A percentile compares a stretch with the other conserved stretches of the same genome.
Conservation (phyloP, 2,329 filamentous ascomycete genomes). For the Talaromyces amestolkiae region DNA sequence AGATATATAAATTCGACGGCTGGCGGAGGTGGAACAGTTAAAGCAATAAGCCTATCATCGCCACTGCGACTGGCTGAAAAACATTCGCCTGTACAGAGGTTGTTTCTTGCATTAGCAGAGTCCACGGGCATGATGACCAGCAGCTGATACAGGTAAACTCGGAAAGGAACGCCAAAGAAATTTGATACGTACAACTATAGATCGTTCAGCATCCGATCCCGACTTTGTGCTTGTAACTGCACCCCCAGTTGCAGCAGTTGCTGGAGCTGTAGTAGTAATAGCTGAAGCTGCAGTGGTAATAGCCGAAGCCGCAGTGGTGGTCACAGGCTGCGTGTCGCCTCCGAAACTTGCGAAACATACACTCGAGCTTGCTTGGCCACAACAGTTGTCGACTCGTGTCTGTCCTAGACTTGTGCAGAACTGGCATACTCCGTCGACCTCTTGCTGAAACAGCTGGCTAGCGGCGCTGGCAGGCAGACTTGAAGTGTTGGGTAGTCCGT, state of each 20-base stretch:
- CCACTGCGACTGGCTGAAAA: not conserved
- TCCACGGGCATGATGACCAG: too few species aligned
- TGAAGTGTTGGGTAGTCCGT: not conserved
- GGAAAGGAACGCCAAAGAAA: not conserved
- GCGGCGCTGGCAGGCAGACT: not conserved
- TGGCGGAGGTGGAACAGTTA: not conserved
- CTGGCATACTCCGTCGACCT: conserved; percentile 8
- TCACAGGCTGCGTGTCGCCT: not conserved
- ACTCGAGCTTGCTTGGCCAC: conserved; percentile 12
- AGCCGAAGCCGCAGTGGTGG: not conserved
- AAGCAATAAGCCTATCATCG: conserved; percentile 1
- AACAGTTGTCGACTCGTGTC: conserved; percentile 10
- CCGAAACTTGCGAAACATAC: conserved; percentile 12
- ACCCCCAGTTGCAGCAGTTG: not conserved
- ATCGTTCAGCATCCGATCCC: not conserved
- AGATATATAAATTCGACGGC: not conserved
- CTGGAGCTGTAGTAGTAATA: not conserved
- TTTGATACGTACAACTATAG: not conserved
- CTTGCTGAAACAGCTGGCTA: conserved; percentile 9
- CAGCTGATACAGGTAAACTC: not conserved
- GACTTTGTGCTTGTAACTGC: conserved; percentile 2
- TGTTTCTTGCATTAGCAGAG: not conserved
- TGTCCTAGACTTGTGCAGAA: conserved; percentile 9
- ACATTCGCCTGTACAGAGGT: not conserved
- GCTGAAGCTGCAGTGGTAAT: not conserved